Evolutionary conservation across 176 grass and related monocot genomes (phyloP).

Genomic region (Bonia amplexicaulis): DNA sequence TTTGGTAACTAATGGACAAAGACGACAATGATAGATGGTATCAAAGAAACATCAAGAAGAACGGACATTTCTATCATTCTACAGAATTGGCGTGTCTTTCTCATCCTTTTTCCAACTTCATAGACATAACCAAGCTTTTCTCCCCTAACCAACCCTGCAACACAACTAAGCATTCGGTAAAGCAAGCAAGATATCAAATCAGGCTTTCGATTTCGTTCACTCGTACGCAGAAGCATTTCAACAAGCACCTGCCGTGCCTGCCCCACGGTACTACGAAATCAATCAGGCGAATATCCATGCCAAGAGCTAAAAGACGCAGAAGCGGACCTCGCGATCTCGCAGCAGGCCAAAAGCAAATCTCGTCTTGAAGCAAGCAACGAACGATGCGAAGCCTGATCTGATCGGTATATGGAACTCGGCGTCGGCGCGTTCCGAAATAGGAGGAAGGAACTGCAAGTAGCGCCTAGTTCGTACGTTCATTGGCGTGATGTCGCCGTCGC

Average conservation of each 20-base stretch:
- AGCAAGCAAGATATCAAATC: slow-evolving; percentile 11
- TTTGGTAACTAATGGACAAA: neutral
- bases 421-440: neutral
- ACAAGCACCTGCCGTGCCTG: neutral
- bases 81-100: neutral
- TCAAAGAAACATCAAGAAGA: neutral
- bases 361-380: neutral
- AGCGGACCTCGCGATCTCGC: neutral
- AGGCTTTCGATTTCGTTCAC: neutral
- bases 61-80: neutral
- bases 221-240: neutral
- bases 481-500: neutral
- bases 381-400: neutral
- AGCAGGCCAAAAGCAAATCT: neutral
- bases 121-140: neutral
- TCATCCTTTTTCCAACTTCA: neutral
- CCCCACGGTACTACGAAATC: neutral
- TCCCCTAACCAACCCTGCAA: neutral
- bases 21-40: neutral
- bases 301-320: neutral
- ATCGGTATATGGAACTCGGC: neutral
- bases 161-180: neutral
- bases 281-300: neutral
- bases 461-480: neutral
- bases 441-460: neutral